Evolutionary conservation across 208 protist species (phyloP), one percentile per base, ranked within the genome.

Genomic region (Acanthamoeba divionensis): DNA sequence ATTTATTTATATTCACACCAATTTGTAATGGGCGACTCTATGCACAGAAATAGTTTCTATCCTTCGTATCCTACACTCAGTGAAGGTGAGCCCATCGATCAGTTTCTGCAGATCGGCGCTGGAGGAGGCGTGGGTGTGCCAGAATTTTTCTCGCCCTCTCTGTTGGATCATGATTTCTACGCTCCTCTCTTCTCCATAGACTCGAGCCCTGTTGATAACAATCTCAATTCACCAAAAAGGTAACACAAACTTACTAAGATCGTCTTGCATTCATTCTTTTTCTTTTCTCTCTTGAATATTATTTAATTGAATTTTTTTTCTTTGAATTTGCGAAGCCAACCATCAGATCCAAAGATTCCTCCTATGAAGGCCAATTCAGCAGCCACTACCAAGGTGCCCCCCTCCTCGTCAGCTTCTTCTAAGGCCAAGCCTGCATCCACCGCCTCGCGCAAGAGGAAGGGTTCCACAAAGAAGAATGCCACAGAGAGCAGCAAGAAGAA

Each of bases 401-500:
- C 66, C 29, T 54, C 66, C 66, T 77, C n/a, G 41, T 77, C 66
- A 0, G 52, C 66, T 45, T 54, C 66, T 12, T 36, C 66, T 12
- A 45, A 54, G 0, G 41, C 66, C 33, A 36, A 36, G 24, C 41
- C 47, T 12, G 66, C 66, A 21, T 45, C 52, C 66, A 77, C 47
- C 38, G 66, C 66, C 31, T 18, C n/a, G 24, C 66, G 66, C 38
- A 77, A 77, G 66, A 77, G 66, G 66, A 77, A 77, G 66, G 52
- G 52, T 0, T 33, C 38, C 66, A 44, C 5, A 38, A 73, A 73
- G 65, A 65, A 65, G 57, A 21, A 36, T 15, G 62, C 62, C 62
- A 8, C 62, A n/a, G 52, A 77, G 66, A 77, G 52, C 41, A 33
- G 26, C 73, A 83, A 83, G 48, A 83, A 62, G 73, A 50, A 82